Percentiles rank a stretch among this genome's conserved stretches.
These are phyloP conservation scores for Colletotrichum orbiculare DNA, from an alignment of 2,329 filamentous ascomycete species.

Conservation along the genomic window DNA sequence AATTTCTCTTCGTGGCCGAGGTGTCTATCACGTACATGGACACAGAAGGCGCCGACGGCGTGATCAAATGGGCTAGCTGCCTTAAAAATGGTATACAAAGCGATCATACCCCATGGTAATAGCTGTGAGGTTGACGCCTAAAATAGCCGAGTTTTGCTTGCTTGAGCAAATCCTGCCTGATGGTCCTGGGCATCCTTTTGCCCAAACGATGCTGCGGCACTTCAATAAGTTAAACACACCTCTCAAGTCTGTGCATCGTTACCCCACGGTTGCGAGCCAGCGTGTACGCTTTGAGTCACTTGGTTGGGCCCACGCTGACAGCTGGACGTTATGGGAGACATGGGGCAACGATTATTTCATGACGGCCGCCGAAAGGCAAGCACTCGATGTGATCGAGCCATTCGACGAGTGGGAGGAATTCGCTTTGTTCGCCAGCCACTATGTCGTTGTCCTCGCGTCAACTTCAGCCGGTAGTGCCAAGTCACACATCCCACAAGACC, in stretches of 20 bases:
- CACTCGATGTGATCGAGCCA: slow-evolving; percentile 77
- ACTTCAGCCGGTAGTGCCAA: slow-evolving; percentile 39
- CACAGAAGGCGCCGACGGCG: slow-evolving; percentile 73
- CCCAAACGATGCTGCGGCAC: slow-evolving; percentile 84
- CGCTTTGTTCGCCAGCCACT: slow-evolving; percentile 84
- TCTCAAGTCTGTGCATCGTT: slow-evolving; percentile 77
- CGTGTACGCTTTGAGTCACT: slow-evolving; percentile 71
- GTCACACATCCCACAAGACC: slow-evolving; percentile 10
- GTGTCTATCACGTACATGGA: slow-evolving; percentile 95
- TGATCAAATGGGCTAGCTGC: slow-evolving; percentile 82
- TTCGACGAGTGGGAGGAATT: slow-evolving; percentile 99
- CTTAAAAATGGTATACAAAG: slow-evolving; percentile 69
- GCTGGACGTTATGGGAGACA: slow-evolving; percentile 81
- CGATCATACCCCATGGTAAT: neutral
- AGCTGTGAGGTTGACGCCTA: slow-evolving; percentile 36
- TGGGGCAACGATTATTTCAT: slow-evolving; percentile 81
- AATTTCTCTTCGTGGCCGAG: slow-evolving; percentile 86
- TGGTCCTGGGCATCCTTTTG: slow-evolving; percentile 83
- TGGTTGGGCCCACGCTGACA: slow-evolving; percentile 74
- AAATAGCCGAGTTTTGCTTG: slow-evolving; percentile 81
- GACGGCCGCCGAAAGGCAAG: slow-evolving; percentile 64
- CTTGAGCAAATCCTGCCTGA: slow-evolving; percentile 88
- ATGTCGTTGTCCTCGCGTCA: slow-evolving; percentile 79
- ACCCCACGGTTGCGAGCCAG: slow-evolving; percentile 76
- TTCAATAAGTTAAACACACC: slow-evolving; percentile 85